Percentiles rank a stretch among this genome's conserved stretches.
Evolutionary conservation across 805 yeast genomes (phyloP).

Genomic region (Saccharomycopsis fibuligera): DNA sequence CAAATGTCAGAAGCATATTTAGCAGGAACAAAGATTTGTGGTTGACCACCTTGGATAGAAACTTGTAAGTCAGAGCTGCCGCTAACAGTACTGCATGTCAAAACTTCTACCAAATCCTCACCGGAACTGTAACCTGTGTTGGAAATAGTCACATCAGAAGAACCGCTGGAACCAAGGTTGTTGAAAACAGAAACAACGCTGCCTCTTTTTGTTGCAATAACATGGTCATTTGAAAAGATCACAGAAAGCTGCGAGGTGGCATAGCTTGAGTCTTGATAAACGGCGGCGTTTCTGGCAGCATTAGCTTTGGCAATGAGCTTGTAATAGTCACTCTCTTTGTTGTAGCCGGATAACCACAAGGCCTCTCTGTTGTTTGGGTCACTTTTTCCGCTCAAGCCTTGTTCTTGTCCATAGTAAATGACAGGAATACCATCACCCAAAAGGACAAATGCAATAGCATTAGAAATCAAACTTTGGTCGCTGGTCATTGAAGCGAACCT

Average conservation of each 20-base stretch:
- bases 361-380: conserved; percentile 1
- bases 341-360: not conserved
- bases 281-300: not conserved
- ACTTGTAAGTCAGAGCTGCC: not conserved
- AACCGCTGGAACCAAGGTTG: not conserved
- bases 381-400: not conserved
- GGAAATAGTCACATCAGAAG: not conserved
- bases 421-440: not conserved
- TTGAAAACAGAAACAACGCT: not conserved
- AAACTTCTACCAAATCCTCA: not conserved
- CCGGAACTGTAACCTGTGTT: not conserved
- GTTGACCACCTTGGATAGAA: not conserved
- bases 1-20: too few species aligned
- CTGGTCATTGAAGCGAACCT: not conserved
- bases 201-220: not conserved
- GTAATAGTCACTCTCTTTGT: not conserved
- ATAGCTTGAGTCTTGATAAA: not conserved
- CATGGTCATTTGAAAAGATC: not conserved
- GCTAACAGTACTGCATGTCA: not conserved
- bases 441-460: not conserved
- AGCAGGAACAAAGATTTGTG: too few species aligned
- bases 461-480: not conserved
- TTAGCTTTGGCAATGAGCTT: not conserved
- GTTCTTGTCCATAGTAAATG: not conserved
- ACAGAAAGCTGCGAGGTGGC: not conserved